phyloP scores from a whole-genome alignment of 2,329 filamentous ascomycete genomes.

The Nigrospora sphaerica region DNA sequence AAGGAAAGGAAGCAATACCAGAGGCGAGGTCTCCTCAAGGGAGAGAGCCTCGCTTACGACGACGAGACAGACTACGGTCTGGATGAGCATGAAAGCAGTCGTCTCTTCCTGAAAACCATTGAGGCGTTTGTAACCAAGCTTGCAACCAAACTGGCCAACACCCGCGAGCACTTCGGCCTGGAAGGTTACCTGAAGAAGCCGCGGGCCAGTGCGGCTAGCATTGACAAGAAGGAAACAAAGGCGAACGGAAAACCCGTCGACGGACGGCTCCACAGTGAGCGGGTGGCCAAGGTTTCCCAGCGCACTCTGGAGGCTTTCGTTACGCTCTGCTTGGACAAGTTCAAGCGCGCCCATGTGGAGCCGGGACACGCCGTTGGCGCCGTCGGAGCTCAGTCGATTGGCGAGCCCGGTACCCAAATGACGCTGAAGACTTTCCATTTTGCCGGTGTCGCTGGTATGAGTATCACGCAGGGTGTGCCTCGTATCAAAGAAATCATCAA shows the following conservation, averaged over 20 bases:
- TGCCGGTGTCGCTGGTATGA: constrained; percentile 98
- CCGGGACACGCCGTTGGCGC: constrained; percentile 94
- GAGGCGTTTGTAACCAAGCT: constrained; percentile 60
- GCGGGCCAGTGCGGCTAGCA: constrained; percentile 12
- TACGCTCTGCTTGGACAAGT: constrained; percentile 76
- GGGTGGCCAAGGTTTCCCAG: constrained; percentile 76
- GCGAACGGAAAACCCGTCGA: background rate
- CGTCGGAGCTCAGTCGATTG: constrained; percentile 94
- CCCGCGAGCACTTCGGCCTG: constrained; percentile 44
- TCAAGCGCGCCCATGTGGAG: constrained; percentile 84
- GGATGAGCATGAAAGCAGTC: constrained; percentile 74
- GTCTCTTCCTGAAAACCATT: constrained; percentile 75
- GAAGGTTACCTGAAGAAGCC: constrained; percentile 25
- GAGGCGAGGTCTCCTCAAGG: constrained; percentile 53
- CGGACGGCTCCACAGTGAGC: constrained; percentile 38
- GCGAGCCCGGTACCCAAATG: constrained; percentile 98
- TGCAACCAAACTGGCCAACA: constrained; percentile 52
- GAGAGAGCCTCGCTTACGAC: constrained; percentile 58
- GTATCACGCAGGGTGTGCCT: constrained; percentile 96
- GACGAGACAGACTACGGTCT: constrained; percentile 63
- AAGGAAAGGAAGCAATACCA: constrained; percentile 59
- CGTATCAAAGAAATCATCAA: constrained; percentile 99
- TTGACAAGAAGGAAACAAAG: constrained; percentile 20
- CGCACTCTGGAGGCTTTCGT: constrained; percentile 72
- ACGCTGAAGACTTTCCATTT: constrained; percentile 99